These are phyloP conservation scores for Pseudocohnilembus persalinus DNA, from an alignment of 169 alveolate species.

Conservation along the genomic window DNA sequence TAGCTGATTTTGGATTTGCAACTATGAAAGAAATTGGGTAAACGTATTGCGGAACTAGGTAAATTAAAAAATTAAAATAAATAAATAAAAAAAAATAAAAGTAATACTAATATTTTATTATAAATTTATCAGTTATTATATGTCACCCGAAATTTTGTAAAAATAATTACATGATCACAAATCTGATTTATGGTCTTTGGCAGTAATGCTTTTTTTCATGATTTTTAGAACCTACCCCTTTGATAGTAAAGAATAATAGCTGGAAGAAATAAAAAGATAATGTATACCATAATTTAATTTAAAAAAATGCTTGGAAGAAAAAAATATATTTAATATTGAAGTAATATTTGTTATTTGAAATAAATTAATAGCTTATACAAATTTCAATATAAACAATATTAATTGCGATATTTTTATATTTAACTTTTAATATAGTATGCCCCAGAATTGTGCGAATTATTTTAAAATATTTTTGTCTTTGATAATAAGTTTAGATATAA, in stretches of 20 bases:
- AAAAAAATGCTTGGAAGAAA: not conserved
- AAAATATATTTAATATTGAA: too few relatives aligned
- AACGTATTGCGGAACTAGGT: constrained; percentile 43
- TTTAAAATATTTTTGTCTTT: not conserved
- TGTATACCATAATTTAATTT: not conserved
- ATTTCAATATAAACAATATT: too few relatives aligned
- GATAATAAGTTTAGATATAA: not conserved
- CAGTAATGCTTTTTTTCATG: constrained; percentile 45
- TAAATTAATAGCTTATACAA: too few relatives aligned
- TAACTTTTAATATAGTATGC: too few relatives aligned
- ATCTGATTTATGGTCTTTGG: constrained; percentile 49
- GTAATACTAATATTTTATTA: not conserved
- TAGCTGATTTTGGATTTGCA: constrained; percentile 48
- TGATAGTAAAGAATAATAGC: constrained; percentile 13
- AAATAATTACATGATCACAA: constrained; percentile 29
- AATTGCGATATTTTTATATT: too few relatives aligned
- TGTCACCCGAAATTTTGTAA: constrained; percentile 51
- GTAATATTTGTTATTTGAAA: too few relatives aligned
- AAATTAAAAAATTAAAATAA: too few relatives aligned
- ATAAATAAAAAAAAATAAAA: too few relatives aligned
- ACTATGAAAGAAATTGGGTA: constrained; percentile 1
- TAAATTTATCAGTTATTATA: constrained; percentile 10
- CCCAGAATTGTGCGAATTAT: not conserved
- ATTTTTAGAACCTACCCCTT: constrained; percentile 35
- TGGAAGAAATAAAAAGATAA: constrained; percentile 21